These are phyloP conservation scores for Carex arenaria DNA, from an alignment of 202 grass and related monocot species.

Conservation along the genomic window DNA sequence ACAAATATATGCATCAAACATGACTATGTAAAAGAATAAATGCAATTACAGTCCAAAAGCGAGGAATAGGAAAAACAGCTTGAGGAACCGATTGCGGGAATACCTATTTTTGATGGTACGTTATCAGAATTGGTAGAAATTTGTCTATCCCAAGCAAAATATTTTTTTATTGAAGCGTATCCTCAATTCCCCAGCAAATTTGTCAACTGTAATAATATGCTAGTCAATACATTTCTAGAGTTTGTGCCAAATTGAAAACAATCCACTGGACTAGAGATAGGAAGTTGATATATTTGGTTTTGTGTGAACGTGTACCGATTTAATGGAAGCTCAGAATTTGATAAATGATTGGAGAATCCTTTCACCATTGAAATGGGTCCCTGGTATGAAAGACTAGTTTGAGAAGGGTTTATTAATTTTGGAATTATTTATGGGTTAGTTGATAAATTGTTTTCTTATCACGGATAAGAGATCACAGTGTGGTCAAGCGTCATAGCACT, in stretches of 20 bases:
- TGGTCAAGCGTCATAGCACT: not conserved
- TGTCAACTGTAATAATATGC: no score
- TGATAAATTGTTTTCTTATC: constrained; percentile 3
- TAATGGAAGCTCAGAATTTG: not conserved
- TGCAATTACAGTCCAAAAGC: not conserved
- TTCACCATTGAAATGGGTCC: not conserved
- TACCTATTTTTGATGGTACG: not conserved
- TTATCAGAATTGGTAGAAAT: not conserved
- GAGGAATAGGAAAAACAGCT: not conserved
- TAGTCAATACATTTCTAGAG: no score
- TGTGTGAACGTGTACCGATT: not conserved
- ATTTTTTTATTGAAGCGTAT: not conserved
- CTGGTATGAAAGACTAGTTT: not conserved
- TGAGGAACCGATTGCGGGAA: not conserved
- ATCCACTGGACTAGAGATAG: not conserved
- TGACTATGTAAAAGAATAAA: not conserved
- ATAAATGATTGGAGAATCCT: constrained; percentile 4
- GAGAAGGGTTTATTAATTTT: not conserved
- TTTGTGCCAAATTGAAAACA: no score
- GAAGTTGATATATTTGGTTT: not conserved
- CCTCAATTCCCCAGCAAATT: not conserved
- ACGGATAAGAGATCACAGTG: not conserved
- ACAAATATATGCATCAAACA: not conserved
- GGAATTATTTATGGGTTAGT: not conserved
- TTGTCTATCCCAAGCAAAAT: not conserved